phyloP scores from a whole-genome alignment of 805 yeast genomes.

The Ogataea zsoltii region DNA sequence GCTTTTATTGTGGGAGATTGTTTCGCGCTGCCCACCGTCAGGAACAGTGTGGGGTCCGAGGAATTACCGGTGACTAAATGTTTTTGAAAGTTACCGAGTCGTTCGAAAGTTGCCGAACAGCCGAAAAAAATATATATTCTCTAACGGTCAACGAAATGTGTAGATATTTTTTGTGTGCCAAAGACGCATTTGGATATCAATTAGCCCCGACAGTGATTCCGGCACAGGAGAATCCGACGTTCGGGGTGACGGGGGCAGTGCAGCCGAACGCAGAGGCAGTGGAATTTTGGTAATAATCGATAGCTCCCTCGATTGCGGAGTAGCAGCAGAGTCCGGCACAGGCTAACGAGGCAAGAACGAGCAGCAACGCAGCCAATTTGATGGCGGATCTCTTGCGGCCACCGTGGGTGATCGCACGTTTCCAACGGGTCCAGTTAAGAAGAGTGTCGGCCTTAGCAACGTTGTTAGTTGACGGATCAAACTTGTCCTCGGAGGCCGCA shows the following conservation, averaged over 20 bases:
- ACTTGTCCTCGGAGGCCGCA: slow-evolving; percentile 9
- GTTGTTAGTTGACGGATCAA: slow-evolving; percentile 10
- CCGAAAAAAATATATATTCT: no score
- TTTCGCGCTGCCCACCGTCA: no score
- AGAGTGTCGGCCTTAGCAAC: slow-evolving; percentile 9
- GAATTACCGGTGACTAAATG: no score
- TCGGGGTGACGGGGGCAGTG: slow-evolving; percentile 16
- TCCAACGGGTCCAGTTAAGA: slow-evolving; percentile 10
- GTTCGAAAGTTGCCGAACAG: no score
- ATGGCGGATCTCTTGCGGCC: slow-evolving; percentile 8
- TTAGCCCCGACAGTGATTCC: slow-evolving; percentile 14
- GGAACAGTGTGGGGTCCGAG: no score
- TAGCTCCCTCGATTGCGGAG: slow-evolving; percentile 16
- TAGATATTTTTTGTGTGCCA: no score
- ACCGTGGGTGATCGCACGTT: slow-evolving; percentile 9
- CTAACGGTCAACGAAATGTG: no score
- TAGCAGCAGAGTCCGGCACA: slow-evolving; percentile 16
- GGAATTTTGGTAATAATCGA: slow-evolving; percentile 9
- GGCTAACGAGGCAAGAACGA: slow-evolving; percentile 12
- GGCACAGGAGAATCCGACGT: slow-evolving; percentile 15
- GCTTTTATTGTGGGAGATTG: no score
- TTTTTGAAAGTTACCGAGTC: no score
- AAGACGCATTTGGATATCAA: not conserved
- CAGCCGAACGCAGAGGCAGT: slow-evolving; percentile 14
- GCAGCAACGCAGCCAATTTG: slow-evolving; percentile 6